Percentiles rank a stretch among this genome's conserved stretches.
These are phyloP conservation scores for Leishmania aethiopica DNA, from an alignment of 208 protist species.

Conservation along the genomic window DNA sequence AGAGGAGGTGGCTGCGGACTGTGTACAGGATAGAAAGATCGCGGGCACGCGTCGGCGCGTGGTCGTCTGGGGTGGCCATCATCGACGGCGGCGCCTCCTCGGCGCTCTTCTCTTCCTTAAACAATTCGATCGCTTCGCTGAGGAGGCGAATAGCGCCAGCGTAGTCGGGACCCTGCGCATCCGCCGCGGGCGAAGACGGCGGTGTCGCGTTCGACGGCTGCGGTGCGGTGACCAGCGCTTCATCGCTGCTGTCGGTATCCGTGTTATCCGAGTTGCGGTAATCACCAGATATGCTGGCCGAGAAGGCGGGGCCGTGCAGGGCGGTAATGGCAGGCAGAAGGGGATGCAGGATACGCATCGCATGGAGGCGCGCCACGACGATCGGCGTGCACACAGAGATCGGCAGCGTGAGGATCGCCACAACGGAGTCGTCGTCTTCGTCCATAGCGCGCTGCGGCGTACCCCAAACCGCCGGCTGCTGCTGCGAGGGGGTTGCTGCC, in stretches of 20 bases:
- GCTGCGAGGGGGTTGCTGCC: not conserved
- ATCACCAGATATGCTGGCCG: not conserved
- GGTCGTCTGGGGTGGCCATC: not conserved
- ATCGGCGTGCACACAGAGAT: constrained; percentile 28
- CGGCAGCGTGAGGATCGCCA: constrained; percentile 26
- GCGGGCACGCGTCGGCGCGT: constrained; percentile 9
- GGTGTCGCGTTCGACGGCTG: constrained; percentile 8
- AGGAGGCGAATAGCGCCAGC: constrained; percentile 10
- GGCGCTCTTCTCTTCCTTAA: not conserved
- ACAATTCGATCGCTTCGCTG: constrained; percentile 14
- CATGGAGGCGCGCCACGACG: constrained; percentile 27
- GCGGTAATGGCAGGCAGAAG: constrained; percentile 25
- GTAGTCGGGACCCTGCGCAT: constrained; percentile 12
- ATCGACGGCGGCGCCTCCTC: not conserved
- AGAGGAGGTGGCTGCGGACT: constrained; percentile 32
- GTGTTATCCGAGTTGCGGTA: constrained; percentile 4
- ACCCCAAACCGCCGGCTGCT: not conserved
- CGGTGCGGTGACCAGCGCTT: constrained; percentile 8
- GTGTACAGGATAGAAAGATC: constrained; percentile 37
- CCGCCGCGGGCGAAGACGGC: not conserved
- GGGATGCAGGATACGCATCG: constrained; percentile 27
- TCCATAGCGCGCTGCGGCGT: not conserved
- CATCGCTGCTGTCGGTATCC: constrained; percentile 5
- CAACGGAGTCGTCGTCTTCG: constrained; percentile 22
- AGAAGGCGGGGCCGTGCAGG: not conserved